A percentile compares a stretch with the other conserved stretches of the same genome.
Evolutionary conservation across 148 eudicot species (phyloP).

Genomic region (Amaranthus hypochondriacus): DNA sequence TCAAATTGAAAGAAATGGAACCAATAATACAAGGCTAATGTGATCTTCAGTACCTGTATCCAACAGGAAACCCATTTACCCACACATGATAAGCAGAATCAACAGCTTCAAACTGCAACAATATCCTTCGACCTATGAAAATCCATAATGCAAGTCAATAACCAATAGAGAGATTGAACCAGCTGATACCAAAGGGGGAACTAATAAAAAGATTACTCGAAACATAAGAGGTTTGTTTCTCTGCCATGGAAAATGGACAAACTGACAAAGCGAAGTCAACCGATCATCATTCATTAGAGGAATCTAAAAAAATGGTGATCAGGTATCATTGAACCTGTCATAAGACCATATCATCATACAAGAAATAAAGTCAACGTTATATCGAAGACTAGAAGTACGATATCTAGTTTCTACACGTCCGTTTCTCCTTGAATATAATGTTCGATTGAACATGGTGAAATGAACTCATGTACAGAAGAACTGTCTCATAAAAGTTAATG

Average conservation of each 20-base stretch:
- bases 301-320: not conserved
- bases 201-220: not conserved
- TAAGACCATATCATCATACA: not conserved
- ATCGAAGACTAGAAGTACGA: not conserved
- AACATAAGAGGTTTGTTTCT: not conserved
- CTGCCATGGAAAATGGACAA: not conserved
- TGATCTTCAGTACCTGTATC: constrained; percentile 64
- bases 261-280: not conserved
- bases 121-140: constrained; percentile 73
- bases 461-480: not conserved
- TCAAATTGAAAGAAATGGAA: constrained; percentile 10
- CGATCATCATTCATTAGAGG: not conserved
- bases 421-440: not conserved
- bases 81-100: constrained; percentile 93
- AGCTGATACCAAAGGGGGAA: not conserved
- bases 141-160: constrained; percentile 15
- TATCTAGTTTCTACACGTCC: constrained; percentile 3
- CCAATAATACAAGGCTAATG: not conserved
- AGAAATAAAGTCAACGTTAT: not conserved
- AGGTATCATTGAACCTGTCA: not conserved
- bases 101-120: constrained; percentile 90
- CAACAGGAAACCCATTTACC: constrained; percentile 80
- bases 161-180: not conserved
- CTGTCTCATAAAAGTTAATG: not conserved
- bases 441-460: not conserved